Base-by-base conservation (phyloP, 768 basidiomycete species). In the Mycena alexandri region DNA sequence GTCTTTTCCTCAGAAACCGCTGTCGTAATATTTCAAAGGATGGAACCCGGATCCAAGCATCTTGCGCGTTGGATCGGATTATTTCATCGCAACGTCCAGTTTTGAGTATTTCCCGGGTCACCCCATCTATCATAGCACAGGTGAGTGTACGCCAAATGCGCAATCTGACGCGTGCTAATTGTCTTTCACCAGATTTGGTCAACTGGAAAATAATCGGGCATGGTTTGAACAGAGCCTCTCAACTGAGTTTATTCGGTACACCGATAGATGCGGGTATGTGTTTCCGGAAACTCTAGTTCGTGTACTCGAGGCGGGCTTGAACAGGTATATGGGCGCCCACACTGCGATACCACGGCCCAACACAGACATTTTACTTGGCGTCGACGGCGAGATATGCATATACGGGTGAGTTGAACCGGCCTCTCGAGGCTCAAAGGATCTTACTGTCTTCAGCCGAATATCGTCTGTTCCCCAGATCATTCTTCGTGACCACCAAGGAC, bases 41-140 rank as follows among this genome's bases (percentile, higher is more conserved):
- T 83, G 79, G 79, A 82, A 81, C 57, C 80, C 82, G 14, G 82
- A 82, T 69, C 82, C 82, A 5, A 76, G 74, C 29, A 78, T 82
- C 29, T 38, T 82, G n/a, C 79, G 80, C 58, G 81, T 81, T 48
- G 79, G 78, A 14, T 57, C 74, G 1, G 79, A 81, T 69, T 83
- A 81, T 61, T 83, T 81, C 69, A 76, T 81, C 52, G 74, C 77
- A 5, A 82, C 80, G 0, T 81, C 80, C 2, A 77, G 78, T 7
- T 83, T 83, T 29, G 81, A 81, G 63, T 80, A 80, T 59, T 83
- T 76, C 63, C 82, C 82, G 16, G 82, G 80, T 7, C 77, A 80
- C 57, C 80, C 82, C 1, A 81, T 83, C n/a, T 82, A 83, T 67
- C 80, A 82, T 56, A 81, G 79, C 72, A 81, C 70, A 33, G 61